Conservation (phyloP, 441 rosid genomes). For the Manihot esculenta region DNA sequence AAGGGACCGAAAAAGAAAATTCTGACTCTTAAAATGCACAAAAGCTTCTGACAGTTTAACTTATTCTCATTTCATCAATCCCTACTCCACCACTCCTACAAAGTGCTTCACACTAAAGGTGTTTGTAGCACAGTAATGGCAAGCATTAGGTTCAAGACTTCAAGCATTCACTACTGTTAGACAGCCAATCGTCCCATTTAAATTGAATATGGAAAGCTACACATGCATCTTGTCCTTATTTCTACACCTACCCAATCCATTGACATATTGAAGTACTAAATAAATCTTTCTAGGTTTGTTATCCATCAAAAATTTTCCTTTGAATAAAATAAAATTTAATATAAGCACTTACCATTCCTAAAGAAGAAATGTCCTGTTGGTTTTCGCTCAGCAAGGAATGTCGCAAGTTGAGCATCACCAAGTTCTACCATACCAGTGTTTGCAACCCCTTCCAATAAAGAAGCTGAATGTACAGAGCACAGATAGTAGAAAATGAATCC, state of each 20-base stretch:
- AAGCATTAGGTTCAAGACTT: not conserved
- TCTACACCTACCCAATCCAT: too few species aligned
- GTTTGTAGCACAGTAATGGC: not conserved
- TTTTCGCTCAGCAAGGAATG: slow-evolving; percentile 83
- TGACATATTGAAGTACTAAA: too few species aligned
- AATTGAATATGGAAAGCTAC: not conserved
- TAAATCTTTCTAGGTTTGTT: not conserved
- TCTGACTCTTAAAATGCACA: not conserved
- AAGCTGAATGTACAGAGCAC: slow-evolving; percentile 43
- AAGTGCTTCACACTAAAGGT: not conserved
- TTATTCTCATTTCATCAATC: too few species aligned
- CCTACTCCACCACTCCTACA: too few species aligned
- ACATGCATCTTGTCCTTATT: too few species aligned
- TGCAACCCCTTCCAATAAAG: slow-evolving; percentile 78
- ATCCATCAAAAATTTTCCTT: not conserved
- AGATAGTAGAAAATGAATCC: slow-evolving; percentile 11
- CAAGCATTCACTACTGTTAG: not conserved
- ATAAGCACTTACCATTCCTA: slow-evolving; percentile 57
- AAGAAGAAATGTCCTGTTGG: slow-evolving; percentile 72
- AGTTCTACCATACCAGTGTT: slow-evolving; percentile 79
- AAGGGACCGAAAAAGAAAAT: not conserved
- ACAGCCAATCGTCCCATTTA: not conserved
- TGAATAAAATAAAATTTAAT: not conserved
- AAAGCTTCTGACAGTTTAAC: not conserved
- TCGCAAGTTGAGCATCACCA: slow-evolving; percentile 64